Base-by-base conservation (phyloP, 352 stramenopile species). In the Pelagophyceae sp. region DNA sequence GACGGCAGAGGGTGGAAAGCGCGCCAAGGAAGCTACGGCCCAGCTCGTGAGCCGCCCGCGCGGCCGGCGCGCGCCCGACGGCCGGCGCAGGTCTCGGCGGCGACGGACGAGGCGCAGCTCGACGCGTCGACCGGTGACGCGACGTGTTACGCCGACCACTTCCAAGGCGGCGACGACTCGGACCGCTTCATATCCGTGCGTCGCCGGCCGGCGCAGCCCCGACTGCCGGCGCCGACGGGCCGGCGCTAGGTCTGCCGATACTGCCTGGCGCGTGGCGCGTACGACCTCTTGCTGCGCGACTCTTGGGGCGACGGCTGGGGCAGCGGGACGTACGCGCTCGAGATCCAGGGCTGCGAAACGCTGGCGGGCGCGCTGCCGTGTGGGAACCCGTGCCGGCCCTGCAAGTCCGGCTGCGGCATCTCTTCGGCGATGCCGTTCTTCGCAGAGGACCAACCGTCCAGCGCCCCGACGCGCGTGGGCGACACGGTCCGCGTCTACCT, bases 301-400 rank as follows among this genome's bases (percentile, higher is more conserved):
- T 15, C 29, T 17, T 71, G 61, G 61, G 61, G 61, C 61, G 61
- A 71, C 61, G 61, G 61, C n/a, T 71, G 61, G 61, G 61, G 31
- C 29, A 31, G 1, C 29, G 61, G n/a, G 15, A 23, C n/a, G 15
- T 71, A 38, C 33, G 5, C 11, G n/a, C 31, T 71, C 3, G 61
- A 17, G 15, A 35, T 71, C 3, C n/a, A 37, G 61, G 61, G 61
- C 61, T 71, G 61, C 61, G 31, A 37, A 3, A 6, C 17, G 5
- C 33, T 71, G 3, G 3, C 11, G 29, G 61, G 61, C 5, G 29
- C 3, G 15, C 31, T 25, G 61, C 15, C 61, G 3, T 23, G 11
- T 3, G 33, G 33, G 3, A 40, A 37, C n/a, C 61, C 17, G 29
- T 35, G 31, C 60, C 5, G 25, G 60, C 11, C 11, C 60, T 35